Evolutionary conservation across 108 stramenopile genomes (phyloP), one percentile per base, ranked within the genome.

Genomic region (Conticribra guillardii): DNA sequence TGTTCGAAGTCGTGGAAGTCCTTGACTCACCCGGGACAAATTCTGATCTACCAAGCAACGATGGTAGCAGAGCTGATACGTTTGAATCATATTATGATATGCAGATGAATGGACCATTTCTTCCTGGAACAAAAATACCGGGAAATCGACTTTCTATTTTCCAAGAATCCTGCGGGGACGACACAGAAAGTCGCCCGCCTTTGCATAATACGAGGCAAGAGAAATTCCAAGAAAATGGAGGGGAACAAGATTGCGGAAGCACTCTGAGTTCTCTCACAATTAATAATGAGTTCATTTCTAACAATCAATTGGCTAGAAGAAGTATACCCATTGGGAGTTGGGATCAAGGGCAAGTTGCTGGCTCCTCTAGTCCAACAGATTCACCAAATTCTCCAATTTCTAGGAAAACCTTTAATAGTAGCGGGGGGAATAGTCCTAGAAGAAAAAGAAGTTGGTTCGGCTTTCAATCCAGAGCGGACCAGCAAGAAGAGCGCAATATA

Each of bases 31-130:
- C 22, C 34, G 34, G 32, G 2, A 11, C 0, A n/a, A n/a, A n/a
- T 57, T 57, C 56, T 16, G 15, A 11, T 21, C 56, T 32, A 16
- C 29, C 7, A 1, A 59, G 58, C 34, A 59, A 41, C 22, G 58
- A 59, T n/a, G 58, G 33, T 14, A 59, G 37, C 58, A 44, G 41
- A 11, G 3, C 26, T 26, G 55, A 32, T 8, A 26, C 58, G 2
- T 59, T 17, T 45, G 58, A 59, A 41, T 59, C 58, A 18, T 59
- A 59, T 37, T 59, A 21, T 59, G 15, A 59, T 16, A 59, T 59
- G 58, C 58, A 59, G 47, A 59, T 22, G 21, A 23, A 59, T 59
- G 58, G 58, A 0, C 58, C 58, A 24, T n/a, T 59, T n/a, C 7
- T 59, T 1, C 21, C 37, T 11, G 37, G 37, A 11, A 41, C 58